phyloP scores from a whole-genome alignment of 2,329 filamentous ascomycete genomes.

The Cladosporium sp. region DNA sequence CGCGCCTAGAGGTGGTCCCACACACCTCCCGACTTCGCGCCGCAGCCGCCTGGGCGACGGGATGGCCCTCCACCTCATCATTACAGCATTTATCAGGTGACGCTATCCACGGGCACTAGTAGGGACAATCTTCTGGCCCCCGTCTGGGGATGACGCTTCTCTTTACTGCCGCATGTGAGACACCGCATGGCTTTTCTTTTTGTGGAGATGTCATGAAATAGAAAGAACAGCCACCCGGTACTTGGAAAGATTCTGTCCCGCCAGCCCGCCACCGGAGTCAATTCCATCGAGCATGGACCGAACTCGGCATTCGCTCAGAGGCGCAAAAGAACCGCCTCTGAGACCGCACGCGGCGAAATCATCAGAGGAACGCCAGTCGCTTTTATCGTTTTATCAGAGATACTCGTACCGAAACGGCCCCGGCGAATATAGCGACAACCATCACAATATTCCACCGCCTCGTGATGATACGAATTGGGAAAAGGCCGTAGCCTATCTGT shows the following conservation, averaged over 20 bases:
- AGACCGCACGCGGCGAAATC: constrained; percentile 1
- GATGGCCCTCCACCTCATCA: no score
- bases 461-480: not conserved
- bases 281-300: not conserved
- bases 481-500: constrained; percentile 9
- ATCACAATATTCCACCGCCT: not conserved
- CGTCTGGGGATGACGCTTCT: no score
- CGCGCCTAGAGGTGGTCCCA: no score
- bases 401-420: constrained; percentile 6
- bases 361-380: constrained; percentile 3
- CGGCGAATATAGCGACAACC: not conserved
- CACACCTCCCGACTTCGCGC: no score
- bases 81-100: no score
- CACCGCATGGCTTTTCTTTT: not conserved
- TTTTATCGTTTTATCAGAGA: constrained; percentile 5
- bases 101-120: no score
- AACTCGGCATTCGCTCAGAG: not conserved
- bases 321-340: not conserved
- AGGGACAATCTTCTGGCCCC: no score
- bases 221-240: not conserved
- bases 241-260: not conserved
- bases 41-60: no score
- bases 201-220: not conserved
- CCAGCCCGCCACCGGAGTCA: not conserved
- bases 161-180: not conserved